Conservation (phyloP, 2,329 filamentous ascomycete species). For the Parastagonospora avenae region DNA sequence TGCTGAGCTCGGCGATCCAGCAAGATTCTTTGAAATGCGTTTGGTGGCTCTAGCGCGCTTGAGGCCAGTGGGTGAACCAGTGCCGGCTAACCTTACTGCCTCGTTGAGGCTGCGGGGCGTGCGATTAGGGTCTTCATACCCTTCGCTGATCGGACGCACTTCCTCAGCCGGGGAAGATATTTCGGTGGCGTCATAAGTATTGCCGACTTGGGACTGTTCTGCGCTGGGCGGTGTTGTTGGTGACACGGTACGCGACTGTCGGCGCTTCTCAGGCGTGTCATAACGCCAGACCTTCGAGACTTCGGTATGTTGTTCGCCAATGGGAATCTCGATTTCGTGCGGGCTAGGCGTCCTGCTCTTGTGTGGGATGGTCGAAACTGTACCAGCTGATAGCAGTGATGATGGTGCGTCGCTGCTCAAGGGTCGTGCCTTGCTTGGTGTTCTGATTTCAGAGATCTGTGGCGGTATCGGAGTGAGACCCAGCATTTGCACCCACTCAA, state of each 20-base stretch:
- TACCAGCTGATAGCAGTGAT: slow-evolving; percentile 53
- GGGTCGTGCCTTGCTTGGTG: slow-evolving; percentile 51
- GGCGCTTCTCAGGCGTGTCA: slow-evolving; percentile 38
- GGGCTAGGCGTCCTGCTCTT: slow-evolving; percentile 55
- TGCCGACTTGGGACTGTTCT: slow-evolving; percentile 41
- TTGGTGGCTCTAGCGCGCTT: slow-evolving; percentile 49
- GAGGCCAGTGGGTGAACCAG: slow-evolving; percentile 38
- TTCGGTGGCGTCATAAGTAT: slow-evolving; percentile 14
- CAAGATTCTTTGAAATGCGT: slow-evolving; percentile 34
- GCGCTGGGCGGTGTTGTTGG: slow-evolving; percentile 46
- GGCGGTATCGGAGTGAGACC: slow-evolving; percentile 68
- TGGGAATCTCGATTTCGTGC: slow-evolving; percentile 64
- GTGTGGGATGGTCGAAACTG: slow-evolving; percentile 38
- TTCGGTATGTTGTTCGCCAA: slow-evolving; percentile 61
- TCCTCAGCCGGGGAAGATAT: slow-evolving; percentile 22
- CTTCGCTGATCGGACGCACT: slow-evolving; percentile 14
- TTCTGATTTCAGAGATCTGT: slow-evolving; percentile 57
- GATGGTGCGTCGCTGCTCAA: slow-evolving; percentile 60
- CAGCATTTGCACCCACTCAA: slow-evolving; percentile 90
- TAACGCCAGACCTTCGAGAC: slow-evolving; percentile 53
- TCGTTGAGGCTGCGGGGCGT: slow-evolving; percentile 46
- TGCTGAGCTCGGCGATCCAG: slow-evolving; percentile 34
- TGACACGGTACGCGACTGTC: slow-evolving; percentile 37
- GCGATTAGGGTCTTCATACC: slow-evolving; percentile 28
- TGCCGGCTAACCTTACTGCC: slow-evolving; percentile 38